Conservation (phyloP, 768 basidiomycete genomes). For the Pisolithus marmoratus region DNA sequence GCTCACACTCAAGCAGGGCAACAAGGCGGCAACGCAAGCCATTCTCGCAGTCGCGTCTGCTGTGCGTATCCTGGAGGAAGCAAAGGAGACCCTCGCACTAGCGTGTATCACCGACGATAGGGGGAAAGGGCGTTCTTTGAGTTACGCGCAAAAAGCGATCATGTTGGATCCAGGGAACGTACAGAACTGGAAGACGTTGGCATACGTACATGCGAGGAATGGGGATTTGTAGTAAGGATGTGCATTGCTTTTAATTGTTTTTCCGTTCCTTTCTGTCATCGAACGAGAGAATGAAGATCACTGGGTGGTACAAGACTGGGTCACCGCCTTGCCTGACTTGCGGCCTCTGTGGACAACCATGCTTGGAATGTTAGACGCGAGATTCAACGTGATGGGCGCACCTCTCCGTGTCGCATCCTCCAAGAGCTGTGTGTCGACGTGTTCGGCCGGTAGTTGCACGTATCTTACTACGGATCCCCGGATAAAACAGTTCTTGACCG, state of each 20-base stretch:
- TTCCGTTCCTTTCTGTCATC: not conserved
- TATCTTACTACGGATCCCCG: conserved; percentile 98
- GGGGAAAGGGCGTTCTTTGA: conserved; percentile 25
- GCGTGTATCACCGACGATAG: conserved; percentile 40
- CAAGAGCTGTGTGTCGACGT: conserved; percentile 90
- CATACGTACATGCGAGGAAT: conserved; percentile 40
- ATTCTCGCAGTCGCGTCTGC: conserved; percentile 33
- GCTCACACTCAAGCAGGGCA: conserved; percentile 45
- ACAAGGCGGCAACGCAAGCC: conserved; percentile 39
- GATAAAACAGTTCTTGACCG: conserved; percentile 98
- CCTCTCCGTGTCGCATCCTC: conserved; percentile 98
- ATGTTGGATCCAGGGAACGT: conserved; percentile 46
- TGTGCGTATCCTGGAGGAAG: conserved; percentile 31
- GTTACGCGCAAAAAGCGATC: conserved; percentile 56
- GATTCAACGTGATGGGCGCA: conserved; percentile 27
- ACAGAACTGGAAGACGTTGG: conserved; percentile 55
- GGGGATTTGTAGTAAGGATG: not conserved
- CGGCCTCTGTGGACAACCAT: conserved; percentile 30
- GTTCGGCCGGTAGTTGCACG: conserved; percentile 87
- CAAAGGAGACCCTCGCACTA: conserved; percentile 41
- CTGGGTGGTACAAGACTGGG: not conserved
- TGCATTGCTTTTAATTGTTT: not conserved
- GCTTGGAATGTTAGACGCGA: conserved; percentile 1
- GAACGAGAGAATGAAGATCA: not conserved
- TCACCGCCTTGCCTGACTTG: conserved; percentile 37